These are phyloP conservation scores for Cyclotella cryptica DNA, from an alignment of 108 stramenopile species.

Conservation along the genomic window DNA sequence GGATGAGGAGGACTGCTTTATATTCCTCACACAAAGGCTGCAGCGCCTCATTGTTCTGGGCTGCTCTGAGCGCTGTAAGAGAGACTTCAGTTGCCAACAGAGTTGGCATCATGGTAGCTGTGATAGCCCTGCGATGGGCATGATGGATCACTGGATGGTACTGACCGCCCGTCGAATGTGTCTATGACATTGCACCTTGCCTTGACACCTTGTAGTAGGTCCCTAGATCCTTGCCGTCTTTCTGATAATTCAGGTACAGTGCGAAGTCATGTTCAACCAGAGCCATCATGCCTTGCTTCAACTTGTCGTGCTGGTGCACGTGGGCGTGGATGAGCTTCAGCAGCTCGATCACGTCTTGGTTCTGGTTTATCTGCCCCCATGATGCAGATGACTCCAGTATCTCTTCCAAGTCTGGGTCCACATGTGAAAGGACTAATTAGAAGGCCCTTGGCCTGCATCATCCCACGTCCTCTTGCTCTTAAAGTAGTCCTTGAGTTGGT, in stretches of 20 bases:
- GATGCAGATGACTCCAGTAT: neutral
- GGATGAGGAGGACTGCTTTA: neutral
- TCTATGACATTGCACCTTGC: too few species aligned
- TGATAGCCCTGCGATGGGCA: too few species aligned
- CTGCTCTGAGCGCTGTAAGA: neutral
- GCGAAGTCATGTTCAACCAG: neutral
- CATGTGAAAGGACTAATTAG: too few species aligned
- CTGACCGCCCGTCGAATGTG: neutral
- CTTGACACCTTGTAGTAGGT: neutral
- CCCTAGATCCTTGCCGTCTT: too few species aligned
- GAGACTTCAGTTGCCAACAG: neutral
- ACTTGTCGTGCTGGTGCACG: too few species aligned
- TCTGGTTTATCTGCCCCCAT: neutral
- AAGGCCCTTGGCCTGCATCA: too few species aligned
- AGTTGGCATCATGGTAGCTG: too few species aligned
- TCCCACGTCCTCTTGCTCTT: too few species aligned
- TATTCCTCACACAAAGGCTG: neutral
- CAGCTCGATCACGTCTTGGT: too few species aligned
- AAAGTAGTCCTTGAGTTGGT: too few species aligned
- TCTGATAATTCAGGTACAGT: neutral
- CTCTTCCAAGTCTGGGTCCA: neutral
- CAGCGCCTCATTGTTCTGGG: neutral
- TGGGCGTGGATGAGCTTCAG: too few species aligned
- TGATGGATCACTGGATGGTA: neutral
- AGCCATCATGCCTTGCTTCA: too few species aligned